phyloP scores from a whole-genome alignment of 164 flowering plant genomes.

The Annona squamosa region DNA sequence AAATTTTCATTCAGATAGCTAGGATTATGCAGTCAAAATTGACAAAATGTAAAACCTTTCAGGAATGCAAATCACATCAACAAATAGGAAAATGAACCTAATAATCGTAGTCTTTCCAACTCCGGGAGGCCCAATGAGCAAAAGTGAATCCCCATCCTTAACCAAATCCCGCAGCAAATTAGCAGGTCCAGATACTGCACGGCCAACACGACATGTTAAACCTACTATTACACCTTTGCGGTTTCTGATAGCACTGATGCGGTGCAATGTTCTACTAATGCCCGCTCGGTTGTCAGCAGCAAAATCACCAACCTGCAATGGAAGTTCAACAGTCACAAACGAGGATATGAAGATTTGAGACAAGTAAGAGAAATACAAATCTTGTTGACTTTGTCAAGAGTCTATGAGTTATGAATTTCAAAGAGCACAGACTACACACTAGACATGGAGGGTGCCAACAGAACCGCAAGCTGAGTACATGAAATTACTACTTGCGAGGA shows the following conservation, averaged over 20 bases:
- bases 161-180: slow-evolving; percentile 69
- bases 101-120: slow-evolving; percentile 97
- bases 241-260: slow-evolving; percentile 86
- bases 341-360: too few relatives aligned
- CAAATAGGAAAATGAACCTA: slow-evolving; percentile 32
- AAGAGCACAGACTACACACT: too few relatives aligned
- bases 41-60: not conserved
- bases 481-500: too few relatives aligned
- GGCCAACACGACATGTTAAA: slow-evolving; percentile 90
- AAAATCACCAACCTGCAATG: slow-evolving; percentile 85
- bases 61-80: not conserved
- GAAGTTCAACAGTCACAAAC: slow-evolving; percentile 9
- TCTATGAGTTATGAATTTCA: too few relatives aligned
- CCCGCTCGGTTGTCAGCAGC: slow-evolving; percentile 92
- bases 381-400: too few relatives aligned
- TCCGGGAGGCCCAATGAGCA: slow-evolving; percentile 96
- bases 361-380: too few relatives aligned
- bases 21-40: too few relatives aligned
- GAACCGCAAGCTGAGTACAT: too few relatives aligned
- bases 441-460: too few relatives aligned
- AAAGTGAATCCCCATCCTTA: slow-evolving; percentile 70
- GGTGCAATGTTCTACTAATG: slow-evolving; percentile 85
- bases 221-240: slow-evolving; percentile 80
- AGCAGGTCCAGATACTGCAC: slow-evolving; percentile 91
- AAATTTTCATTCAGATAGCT: too few relatives aligned